Conservation (phyloP, 352 stramenopile genomes). For the Phytophthora agathidicida region DNA sequence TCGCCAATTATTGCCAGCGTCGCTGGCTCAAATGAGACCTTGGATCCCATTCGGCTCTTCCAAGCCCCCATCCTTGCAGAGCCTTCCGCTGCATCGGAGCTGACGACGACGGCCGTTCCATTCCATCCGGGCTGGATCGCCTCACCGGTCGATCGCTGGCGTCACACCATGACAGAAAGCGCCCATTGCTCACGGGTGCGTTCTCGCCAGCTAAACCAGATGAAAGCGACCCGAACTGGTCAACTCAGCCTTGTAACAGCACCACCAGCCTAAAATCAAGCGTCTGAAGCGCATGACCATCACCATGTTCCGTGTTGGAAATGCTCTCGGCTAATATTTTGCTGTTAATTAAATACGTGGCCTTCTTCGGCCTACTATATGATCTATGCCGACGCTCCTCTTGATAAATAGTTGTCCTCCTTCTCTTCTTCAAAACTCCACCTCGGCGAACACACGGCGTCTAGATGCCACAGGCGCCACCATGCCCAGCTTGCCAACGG, state of each 20-base stretch:
- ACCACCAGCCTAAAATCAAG: background rate
- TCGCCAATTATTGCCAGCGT: too few relatives aligned
- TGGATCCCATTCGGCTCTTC: conserved; percentile 12
- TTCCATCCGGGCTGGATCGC: conserved; percentile 13
- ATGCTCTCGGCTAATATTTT: conserved; percentile 17
- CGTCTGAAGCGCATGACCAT: background rate
- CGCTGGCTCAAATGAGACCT: conserved; percentile 2
- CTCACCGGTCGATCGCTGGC: conserved; percentile 2
- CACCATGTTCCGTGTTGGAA: background rate
- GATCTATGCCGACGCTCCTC: conserved; percentile 23
- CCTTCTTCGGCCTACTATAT: conserved; percentile 29
- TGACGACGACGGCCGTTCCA: conserved; percentile 26
- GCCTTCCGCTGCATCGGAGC: background rate
- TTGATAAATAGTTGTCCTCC: conserved; percentile 32
- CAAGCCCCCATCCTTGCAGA: conserved; percentile 20
- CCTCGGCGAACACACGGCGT: conserved; percentile 77
- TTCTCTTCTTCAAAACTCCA: conserved; percentile 67
- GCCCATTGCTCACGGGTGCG: conserved; percentile 9
- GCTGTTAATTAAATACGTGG: conserved; percentile 53
- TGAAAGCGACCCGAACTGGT: conserved; percentile 16
- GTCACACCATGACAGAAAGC: conserved; percentile 2
- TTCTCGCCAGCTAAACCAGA: background rate
- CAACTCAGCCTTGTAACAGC: conserved; percentile 4
- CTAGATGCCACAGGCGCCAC: conserved; percentile 49
- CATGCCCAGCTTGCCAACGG: conserved; percentile 47